phyloP scores from a whole-genome alignment of 2,329 filamentous ascomycete genomes.

The Clonostachys rosea region DNA sequence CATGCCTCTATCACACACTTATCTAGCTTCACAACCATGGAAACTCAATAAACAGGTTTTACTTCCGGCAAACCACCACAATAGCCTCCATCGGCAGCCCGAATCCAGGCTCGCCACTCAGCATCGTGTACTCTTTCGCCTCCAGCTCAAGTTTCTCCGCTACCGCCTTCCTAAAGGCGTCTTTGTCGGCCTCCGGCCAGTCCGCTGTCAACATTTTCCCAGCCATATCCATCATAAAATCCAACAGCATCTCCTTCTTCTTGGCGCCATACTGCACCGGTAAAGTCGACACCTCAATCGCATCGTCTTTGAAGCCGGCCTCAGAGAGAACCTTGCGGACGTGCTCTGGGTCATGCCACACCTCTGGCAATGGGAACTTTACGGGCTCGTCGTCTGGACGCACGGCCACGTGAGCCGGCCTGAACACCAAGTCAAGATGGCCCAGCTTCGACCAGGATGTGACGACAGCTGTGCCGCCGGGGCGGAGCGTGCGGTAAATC shows the following conservation, averaged over 20 bases:
- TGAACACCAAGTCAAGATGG: conserved; percentile 3
- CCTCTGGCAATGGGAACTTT: conserved; percentile 1
- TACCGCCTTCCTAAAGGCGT: neutral
- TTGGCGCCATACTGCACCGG: neutral
- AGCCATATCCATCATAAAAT: neutral
- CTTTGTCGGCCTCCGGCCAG: neutral
- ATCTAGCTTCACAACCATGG: too few relatives aligned
- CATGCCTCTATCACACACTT: too few relatives aligned
- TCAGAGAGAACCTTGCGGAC: neutral
- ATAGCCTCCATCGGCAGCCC: neutral
- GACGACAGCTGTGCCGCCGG: conserved; percentile 24
- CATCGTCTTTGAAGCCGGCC: neutral
- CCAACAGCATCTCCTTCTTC: neutral
- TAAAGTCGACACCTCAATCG: neutral
- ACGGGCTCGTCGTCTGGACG: conserved; percentile 4
- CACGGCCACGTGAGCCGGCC: conserved; percentile 3
- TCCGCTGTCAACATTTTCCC: neutral
- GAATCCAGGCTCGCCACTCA: neutral
- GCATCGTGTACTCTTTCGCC: neutral
- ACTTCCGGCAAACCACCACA: neutral
- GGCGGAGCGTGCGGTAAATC: conserved; percentile 25
- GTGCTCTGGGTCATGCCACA: neutral
- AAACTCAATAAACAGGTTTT: neutral
- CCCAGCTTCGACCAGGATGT: conserved; percentile 15
- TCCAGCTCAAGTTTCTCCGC: neutral